Conservation (phyloP, 768 basidiomycete species). For the Phaeotremella fagi region DNA sequence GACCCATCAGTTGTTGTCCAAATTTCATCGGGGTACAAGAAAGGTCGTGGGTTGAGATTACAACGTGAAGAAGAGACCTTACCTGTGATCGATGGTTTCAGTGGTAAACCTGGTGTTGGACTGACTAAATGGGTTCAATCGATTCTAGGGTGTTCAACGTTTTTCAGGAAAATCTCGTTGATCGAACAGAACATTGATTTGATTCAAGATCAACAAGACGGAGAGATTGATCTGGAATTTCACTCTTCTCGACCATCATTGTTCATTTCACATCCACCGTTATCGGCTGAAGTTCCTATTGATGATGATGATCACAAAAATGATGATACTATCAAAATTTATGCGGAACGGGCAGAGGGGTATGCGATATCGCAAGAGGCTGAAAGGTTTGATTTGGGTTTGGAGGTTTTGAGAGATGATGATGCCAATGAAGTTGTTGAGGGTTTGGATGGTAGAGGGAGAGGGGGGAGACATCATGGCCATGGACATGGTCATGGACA, state of each 20-base stretch:
- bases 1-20: conserved; percentile 31
- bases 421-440: conserved; percentile 21
- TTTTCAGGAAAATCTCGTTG: conserved; percentile 8
- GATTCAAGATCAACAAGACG: background rate
- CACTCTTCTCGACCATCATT: conserved; percentile 6
- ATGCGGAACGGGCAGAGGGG: conserved; percentile 33
- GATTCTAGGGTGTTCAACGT: conserved; percentile 19
- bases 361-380: conserved; percentile 33
- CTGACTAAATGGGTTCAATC: conserved; percentile 16
- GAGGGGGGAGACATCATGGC: conserved; percentile 4
- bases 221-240: conserved; percentile 1
- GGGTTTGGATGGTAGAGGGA: conserved; percentile 6
- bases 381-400: conserved; percentile 29
- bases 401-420: conserved; percentile 40
- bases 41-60: conserved; percentile 30
- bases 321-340: conserved; percentile 10
- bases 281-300: conserved; percentile 15
- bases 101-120: conserved; percentile 16
- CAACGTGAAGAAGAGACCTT: conserved; percentile 26
- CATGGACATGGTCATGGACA: background rate
- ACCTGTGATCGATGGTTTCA: conserved; percentile 14
- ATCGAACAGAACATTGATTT: too few species aligned
- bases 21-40: conserved; percentile 28
- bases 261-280: conserved; percentile 20
- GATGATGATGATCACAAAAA: conserved; percentile 7